Evolutionary conservation across 768 basidiomycete genomes (phyloP).

Genomic region (Cyclocybe aegerita): DNA sequence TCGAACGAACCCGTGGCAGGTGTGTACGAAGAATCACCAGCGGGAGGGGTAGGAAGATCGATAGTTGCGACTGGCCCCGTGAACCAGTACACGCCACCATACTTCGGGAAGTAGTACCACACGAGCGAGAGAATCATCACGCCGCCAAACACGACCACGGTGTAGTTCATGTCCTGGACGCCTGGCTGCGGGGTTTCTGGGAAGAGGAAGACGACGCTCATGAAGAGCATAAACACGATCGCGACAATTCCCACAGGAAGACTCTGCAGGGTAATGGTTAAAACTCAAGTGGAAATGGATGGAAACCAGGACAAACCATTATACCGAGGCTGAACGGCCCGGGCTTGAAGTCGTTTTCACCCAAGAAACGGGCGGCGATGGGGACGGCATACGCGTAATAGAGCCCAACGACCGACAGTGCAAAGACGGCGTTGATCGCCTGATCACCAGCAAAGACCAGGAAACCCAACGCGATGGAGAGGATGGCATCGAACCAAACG

Average conservation of each 20-base stretch:
- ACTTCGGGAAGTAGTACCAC: conserved; percentile 73
- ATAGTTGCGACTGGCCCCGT: conserved; percentile 58
- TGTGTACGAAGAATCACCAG: neutral
- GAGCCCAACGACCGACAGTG: conserved; percentile 40
- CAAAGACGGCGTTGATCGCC: conserved; percentile 62
- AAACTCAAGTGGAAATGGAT: neutral
- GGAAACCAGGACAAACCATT: conserved; percentile 17
- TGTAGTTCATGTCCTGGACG: conserved; percentile 67
- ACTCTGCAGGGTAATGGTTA: conserved; percentile 37
- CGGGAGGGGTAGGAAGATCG: conserved; percentile 4
- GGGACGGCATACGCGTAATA: conserved; percentile 58
- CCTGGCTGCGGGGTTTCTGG: conserved; percentile 52
- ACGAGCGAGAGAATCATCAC: conserved; percentile 54
- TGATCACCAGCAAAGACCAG: conserved; percentile 59
- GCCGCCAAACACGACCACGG: conserved; percentile 65
- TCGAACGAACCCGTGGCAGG: conserved; percentile 14
- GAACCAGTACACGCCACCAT: conserved; percentile 79
- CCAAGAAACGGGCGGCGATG: conserved; percentile 48
- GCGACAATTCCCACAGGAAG: conserved; percentile 55
- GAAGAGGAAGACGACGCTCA: conserved; percentile 65
- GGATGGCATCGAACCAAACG: conserved; percentile 49
- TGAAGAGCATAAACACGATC: conserved; percentile 67
- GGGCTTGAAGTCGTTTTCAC: conserved; percentile 48
- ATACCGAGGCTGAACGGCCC: conserved; percentile 56
- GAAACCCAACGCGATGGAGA: conserved; percentile 51